These are phyloP conservation scores for Helicostylum pulchrum DNA, from an alignment of 192 early-diverging fungal species.

Conservation along the genomic window DNA sequence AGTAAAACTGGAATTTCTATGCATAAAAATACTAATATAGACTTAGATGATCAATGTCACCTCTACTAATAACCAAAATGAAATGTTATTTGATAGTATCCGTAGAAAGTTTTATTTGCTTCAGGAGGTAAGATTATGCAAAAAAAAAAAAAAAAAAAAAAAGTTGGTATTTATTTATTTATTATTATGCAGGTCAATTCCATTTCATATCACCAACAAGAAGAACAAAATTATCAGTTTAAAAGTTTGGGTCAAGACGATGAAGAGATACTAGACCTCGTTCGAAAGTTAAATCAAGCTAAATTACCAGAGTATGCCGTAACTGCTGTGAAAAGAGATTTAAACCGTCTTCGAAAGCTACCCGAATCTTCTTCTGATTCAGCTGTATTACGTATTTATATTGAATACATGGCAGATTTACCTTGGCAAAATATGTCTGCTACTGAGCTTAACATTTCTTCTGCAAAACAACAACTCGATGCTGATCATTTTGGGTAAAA, in stretches of 20 bases:
- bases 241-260: constrained; percentile 25
- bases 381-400: constrained; percentile 69
- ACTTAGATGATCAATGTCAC: constrained; percentile 66
- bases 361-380: constrained; percentile 72
- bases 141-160: background rate
- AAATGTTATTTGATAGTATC: constrained; percentile 63
- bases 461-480: constrained; percentile 64
- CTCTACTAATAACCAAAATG: constrained; percentile 66
- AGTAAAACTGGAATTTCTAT: background rate
- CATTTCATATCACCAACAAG: background rate
- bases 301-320: constrained; percentile 57
- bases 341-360: constrained; percentile 64
- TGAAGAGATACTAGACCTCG: constrained; percentile 61
- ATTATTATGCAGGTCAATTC: background rate
- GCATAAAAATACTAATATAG: constrained; percentile 37
- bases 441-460: constrained; percentile 56
- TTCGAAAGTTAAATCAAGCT: constrained; percentile 50
- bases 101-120: constrained; percentile 74
- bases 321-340: constrained; percentile 54
- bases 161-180: background rate
- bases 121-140: constrained; percentile 54
- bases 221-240: background rate
- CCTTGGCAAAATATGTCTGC: constrained; percentile 58
- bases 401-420: constrained; percentile 71
- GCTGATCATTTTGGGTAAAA: constrained; percentile 66